Percentiles rank a stretch among this genome's conserved stretches.
These are phyloP conservation scores for Apodospora peruviana DNA, from an alignment of 495 filamentous ascomycete species.

Conservation along the genomic window DNA sequence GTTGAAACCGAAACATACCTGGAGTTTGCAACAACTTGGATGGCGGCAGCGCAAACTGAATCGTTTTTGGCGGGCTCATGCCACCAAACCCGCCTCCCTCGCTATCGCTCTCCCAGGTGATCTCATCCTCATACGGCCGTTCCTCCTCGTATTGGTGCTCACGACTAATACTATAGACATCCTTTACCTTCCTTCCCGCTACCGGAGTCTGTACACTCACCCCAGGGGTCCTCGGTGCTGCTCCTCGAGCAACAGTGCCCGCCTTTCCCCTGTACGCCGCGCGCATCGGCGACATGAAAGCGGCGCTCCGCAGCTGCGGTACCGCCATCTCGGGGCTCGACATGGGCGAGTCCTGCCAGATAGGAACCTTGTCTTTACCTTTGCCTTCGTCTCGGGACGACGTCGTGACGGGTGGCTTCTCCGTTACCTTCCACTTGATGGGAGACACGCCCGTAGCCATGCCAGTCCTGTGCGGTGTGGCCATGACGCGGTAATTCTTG, in stretches of 20 bases:
- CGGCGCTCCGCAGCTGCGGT: conserved; percentile 74
- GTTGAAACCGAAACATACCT: conserved; percentile 45
- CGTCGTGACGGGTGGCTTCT: conserved; percentile 14
- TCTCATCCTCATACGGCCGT: conserved; percentile 42
- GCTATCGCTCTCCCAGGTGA: conserved; percentile 60
- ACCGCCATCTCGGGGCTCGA: conserved; percentile 74
- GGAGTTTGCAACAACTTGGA: conserved; percentile 86
- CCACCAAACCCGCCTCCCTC: conserved; percentile 58
- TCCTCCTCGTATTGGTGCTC: conserved; percentile 15
- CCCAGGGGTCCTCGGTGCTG: conserved; percentile 59
- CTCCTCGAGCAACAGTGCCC: conserved; percentile 2
- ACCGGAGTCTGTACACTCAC: conserved; percentile 72
- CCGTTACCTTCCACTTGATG: conserved; percentile 31
- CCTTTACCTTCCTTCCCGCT: conserved; percentile 36
- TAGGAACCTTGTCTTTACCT: conserved; percentile 29
- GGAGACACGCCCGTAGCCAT: conserved; percentile 20
- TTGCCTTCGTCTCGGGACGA: conserved; percentile 17
- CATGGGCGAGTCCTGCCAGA: conserved; percentile 56
- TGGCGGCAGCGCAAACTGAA: conserved; percentile 90
- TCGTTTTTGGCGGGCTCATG: conserved; percentile 91
- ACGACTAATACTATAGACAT: conserved; percentile 25
- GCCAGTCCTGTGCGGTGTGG: conserved; percentile 65
- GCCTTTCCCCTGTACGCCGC: conserved; percentile 20
- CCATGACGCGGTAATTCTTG: conserved; percentile 89
- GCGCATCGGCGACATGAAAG: conserved; percentile 70